phyloP scores from a whole-genome alignment of 2,329 filamentous ascomycete genomes.

The Sporothrix globosa region DNA sequence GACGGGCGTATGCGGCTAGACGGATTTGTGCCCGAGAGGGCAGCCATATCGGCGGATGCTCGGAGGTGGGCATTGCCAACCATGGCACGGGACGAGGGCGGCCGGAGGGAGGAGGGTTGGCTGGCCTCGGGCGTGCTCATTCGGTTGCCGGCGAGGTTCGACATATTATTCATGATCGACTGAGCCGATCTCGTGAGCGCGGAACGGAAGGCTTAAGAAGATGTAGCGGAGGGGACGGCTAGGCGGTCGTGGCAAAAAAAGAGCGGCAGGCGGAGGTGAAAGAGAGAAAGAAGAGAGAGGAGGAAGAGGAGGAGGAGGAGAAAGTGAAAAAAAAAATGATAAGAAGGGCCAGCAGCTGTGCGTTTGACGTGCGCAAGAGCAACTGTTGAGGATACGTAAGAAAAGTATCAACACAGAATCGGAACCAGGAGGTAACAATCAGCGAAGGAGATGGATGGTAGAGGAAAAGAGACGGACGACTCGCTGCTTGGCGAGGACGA shows the following conservation, averaged over 20 bases:
- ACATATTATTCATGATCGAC: constrained; percentile 54
- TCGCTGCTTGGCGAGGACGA: constrained; percentile 27
- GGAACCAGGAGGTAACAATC: constrained; percentile 26
- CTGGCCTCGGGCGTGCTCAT: constrained; percentile 96
- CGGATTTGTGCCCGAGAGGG: constrained; percentile 66
- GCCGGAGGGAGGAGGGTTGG: constrained; percentile 78
- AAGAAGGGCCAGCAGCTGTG: constrained; percentile 1
- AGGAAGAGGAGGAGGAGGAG: neutral
- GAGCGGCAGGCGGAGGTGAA: neutral
- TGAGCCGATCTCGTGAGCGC: constrained; percentile 11
- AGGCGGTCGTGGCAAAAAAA: neutral
- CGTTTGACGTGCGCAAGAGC: constrained; percentile 23
- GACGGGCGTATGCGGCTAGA: constrained; percentile 86
- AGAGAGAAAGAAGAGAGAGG: neutral
- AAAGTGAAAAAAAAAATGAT: neutral
- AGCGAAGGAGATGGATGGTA: constrained; percentile 16
- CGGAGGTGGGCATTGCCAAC: constrained; percentile 80
- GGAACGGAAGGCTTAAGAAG: neutral
- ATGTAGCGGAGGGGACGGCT: neutral
- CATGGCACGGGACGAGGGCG: constrained; percentile 76
- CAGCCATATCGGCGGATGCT: constrained; percentile 93
- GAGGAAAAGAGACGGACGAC: constrained; percentile 9
- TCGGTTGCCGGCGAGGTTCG: constrained; percentile 77
- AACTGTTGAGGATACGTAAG: constrained; percentile 23
- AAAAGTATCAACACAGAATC: constrained; percentile 15